Base-by-base conservation (phyloP, 352 stramenopile species). In the Blastocystis sp. region DNA sequence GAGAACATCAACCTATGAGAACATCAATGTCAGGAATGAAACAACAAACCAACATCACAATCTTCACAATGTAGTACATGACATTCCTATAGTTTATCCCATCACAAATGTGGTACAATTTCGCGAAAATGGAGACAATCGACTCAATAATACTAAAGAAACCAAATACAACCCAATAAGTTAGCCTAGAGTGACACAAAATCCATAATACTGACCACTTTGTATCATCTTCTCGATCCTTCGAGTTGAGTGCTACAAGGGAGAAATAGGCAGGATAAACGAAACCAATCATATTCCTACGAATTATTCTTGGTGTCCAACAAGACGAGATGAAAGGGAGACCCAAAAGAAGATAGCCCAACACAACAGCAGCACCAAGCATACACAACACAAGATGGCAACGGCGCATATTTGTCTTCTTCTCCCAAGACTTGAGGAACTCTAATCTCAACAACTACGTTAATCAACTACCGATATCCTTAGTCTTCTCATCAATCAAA, bases 401-500 rank as follows among this genome's bases (percentile, higher is more conserved):
- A 32, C 54, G 54, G 27, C 54, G 54, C 54, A 61, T 32, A n/a
- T 61, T 61, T 12, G 54, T 61, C 54, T 61, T 61, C 54, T 61
- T 61, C 54, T 61, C 54, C 54, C 3, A 32, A n/a, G 54, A 61
- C 19, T 32, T 32, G 2, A 61, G 2, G 27, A 61, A 61, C 54
- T 61, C 54, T 61, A 61, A 12, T 7, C 3, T 61, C 54, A 61
- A 3, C 12, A 5, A 61, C 12, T 32, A 32, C 54, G 12, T 12
- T 6, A 61, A 61, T 46, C 39, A 61, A 61, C 54, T 61, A 61
- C 54, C 54, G 12, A 16, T 16, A 61, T 61, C 54, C 12, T 61
- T 61, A 14, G 54, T 61, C 54, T 61, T 61, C 54, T 61, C 54
- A 32, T 61, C 54, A 61, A 61, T 61, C 54, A n/a, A 61, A 32